Evolutionary conservation across 176 grass and related monocot genomes (phyloP), one percentile per base, ranked within the genome.

Genomic region (Ananas comosus): DNA sequence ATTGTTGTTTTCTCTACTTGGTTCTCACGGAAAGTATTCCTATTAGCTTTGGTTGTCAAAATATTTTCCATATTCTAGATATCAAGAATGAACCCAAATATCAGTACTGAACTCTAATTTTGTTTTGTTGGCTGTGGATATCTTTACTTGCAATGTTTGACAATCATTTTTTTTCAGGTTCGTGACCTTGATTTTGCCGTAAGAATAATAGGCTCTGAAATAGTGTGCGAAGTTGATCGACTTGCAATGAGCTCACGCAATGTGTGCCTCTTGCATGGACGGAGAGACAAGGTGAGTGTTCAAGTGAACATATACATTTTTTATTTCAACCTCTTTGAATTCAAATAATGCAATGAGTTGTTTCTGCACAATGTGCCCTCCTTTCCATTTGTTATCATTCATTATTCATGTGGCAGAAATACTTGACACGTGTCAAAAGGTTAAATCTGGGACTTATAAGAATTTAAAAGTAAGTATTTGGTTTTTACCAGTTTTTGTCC

Each of bases 171-270:
- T n/a, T 87, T 85, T 72, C 81, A 97, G 86, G 89, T 97, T 77
- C 79, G 77, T 16, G 94, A 93, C 74, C 84, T 97, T 54, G 87
- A 93, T 72, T 97, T 90, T 73, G 74, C 84, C 13, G 59, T 97
- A 58, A 77, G 88, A 74, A 81, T 97, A 71, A 57, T 97, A 59
- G 94, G 94, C 51, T 90, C 86, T 51, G 84, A 92, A 75, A 93
- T 93, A 78, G 70, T 97, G 69, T 80, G 89, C 48, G 94, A 92
- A 88, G 72, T 74, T 74, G 94, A 97, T 82, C 86, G 94, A 63
- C 86, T 92, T 80, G 89, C 94, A 14, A 92, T 97, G 94, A 92
- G 89, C 83, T 97, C 94, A 27, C 80, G 94, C 11, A 97, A 97
- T 78, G 94, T 92, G 80, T 80, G 19, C 65, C 82, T 97, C 14